A percentile compares a stretch with the other conserved stretches of the same genome.
Conservation (phyloP, 2,329 filamentous ascomycete genomes). For the Penicillium glabrum region DNA sequence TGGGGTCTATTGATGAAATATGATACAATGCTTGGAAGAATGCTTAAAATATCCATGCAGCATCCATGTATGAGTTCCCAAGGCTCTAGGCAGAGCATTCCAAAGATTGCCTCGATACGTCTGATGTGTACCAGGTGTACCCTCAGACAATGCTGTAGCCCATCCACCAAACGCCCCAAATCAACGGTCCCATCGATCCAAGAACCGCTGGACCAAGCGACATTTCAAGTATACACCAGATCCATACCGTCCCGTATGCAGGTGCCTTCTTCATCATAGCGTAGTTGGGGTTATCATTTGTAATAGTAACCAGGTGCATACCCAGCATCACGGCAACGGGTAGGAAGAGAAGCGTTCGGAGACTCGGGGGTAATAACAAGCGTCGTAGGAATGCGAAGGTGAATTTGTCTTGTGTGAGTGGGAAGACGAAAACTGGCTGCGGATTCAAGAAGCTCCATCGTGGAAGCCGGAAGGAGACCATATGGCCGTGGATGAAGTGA, state of each 20-base stretch:
- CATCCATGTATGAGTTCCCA: neutral
- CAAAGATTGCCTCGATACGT: neutral
- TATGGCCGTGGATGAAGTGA: slow-evolving; percentile 46
- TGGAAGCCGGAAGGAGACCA: slow-evolving; percentile 33
- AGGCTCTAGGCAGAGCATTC: neutral
- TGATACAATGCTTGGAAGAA: neutral
- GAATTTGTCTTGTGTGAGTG: slow-evolving; percentile 25
- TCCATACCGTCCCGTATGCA: slow-evolving; percentile 85
- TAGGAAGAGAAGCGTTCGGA: slow-evolving; percentile 35
- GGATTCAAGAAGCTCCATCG: slow-evolving; percentile 4
- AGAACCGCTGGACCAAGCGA: slow-evolving; percentile 64
- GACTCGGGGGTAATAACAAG: slow-evolving; percentile 34
- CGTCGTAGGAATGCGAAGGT: slow-evolving; percentile 28
- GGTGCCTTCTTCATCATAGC: slow-evolving; percentile 90
- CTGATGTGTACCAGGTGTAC: neutral
- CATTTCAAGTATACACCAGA: slow-evolving; percentile 90
- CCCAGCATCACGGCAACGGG: slow-evolving; percentile 51
- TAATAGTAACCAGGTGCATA: slow-evolving; percentile 77
- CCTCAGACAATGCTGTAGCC: slow-evolving; percentile 47
- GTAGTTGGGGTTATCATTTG: slow-evolving; percentile 77
- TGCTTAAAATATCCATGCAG: neutral
- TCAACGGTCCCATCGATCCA: slow-evolving; percentile 53
- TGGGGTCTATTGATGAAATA: neutral
- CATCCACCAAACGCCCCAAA: slow-evolving; percentile 55
- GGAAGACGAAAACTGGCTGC: slow-evolving; percentile 24